These are phyloP conservation scores for Marsdenia floribunda DNA, from an alignment of 257 asterid species.

Conservation along the genomic window DNA sequence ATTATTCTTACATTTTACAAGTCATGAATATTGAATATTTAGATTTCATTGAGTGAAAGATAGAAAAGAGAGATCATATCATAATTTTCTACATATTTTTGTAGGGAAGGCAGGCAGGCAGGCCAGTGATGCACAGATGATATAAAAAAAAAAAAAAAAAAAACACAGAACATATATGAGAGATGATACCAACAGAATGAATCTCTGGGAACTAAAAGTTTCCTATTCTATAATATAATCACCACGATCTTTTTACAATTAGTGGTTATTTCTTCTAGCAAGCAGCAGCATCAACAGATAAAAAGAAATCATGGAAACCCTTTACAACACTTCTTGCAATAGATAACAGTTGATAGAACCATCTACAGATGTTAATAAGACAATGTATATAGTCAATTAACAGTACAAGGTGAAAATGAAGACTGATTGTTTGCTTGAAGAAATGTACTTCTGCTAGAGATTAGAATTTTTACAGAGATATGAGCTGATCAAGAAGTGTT, in stretches of 20 bases:
- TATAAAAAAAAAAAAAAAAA: no score
- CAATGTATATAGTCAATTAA: not conserved
- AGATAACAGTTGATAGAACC: not conserved
- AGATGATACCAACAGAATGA: not conserved
- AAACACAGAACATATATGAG: not conserved
- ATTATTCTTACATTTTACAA: no score
- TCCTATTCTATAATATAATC: not conserved
- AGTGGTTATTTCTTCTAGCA: not conserved
- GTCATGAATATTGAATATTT: no score
- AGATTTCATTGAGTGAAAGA: no score
- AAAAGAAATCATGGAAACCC: not conserved
- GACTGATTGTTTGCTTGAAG: not conserved
- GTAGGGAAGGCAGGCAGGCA: not conserved
- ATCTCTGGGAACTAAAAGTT: not conserved
- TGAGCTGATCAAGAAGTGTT: not conserved
- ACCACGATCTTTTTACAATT: not conserved
- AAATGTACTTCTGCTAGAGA: not conserved
- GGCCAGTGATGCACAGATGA: not conserved
- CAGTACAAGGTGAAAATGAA: not conserved
- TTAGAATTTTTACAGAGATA: not conserved
- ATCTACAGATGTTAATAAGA: not conserved
- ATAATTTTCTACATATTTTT: no score
- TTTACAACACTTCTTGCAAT: not conserved
- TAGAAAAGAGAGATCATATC: no score
- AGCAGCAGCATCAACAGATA: not conserved